Evolutionary conservation across 2,329 filamentous ascomycete genomes (phyloP), one percentile per base, ranked within the genome.

Genomic region (Microdochium paspali): DNA sequence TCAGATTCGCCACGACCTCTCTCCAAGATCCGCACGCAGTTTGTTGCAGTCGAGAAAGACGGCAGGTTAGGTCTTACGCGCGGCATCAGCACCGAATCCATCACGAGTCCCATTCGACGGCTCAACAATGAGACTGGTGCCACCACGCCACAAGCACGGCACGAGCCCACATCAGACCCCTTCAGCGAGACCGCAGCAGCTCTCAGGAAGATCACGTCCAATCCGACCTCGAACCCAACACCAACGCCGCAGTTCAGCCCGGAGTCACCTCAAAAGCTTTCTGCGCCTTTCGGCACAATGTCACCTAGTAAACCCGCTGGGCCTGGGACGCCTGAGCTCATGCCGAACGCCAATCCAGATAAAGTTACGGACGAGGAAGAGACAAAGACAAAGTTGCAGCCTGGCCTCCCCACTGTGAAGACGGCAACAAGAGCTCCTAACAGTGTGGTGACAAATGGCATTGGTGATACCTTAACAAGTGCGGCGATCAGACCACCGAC

Each of bases 21-120:
- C 35, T 87, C 85, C 52, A 87, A 85, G 65, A 81, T 90, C 40
- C 78, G 85, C 54, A 85, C 85, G 31, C 87, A 72, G 61, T 90
- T 90, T 61, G 77, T 90, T 46, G 79, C 84, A 18, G 76, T 90
- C 43, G 84, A 89, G 60, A 80, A 80, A 52, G 76, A 80, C 64
- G 77, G 78, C 47, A 69, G 73, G 42, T 67, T 80, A 54, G 77
- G 77, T 43, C 63, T 81, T 25, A 70, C 67, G 57, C 62, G 69
- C 49, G 66, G 72, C 39, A 61, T 60, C 23, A 74, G 71, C 52
- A 60, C 62, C 35, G 71, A 73, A 24, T 73, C 71, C 0, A 59
- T 58, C 35, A 59, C 64, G 5, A 65, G 63, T 7, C 60, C 61
- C 4, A 62, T 60, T 18, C 59, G 65, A 26, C 66, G 65, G 46